Percentiles rank a stretch among this genome's conserved stretches.
Evolutionary conservation across 805 yeast species (phyloP).

Genomic region (Candida multigemmis): DNA sequence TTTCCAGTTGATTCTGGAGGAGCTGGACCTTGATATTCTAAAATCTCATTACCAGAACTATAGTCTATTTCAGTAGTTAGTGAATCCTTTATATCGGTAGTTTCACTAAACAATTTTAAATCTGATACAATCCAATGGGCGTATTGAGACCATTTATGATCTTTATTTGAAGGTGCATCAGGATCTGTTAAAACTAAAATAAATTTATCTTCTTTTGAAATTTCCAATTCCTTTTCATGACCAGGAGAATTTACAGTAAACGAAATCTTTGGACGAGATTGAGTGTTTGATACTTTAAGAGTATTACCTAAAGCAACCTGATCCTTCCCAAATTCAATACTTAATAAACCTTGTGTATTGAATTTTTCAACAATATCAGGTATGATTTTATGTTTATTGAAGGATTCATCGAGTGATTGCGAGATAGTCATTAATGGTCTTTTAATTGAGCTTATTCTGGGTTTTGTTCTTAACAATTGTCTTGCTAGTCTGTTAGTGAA

Average conservation of each 20-base stretch:
- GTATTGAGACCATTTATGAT: conserved; percentile 83
- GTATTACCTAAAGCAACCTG: conserved; percentile 79
- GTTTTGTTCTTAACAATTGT: too few relatives aligned
- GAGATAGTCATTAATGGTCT: conserved; percentile 47
- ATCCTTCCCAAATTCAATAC: conserved; percentile 50
- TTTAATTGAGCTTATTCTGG: too few relatives aligned
- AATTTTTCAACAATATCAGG: conserved; percentile 46
- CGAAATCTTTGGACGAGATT: conserved; percentile 54
- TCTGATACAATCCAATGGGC: conserved; percentile 65
- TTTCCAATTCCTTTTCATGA: conserved; percentile 32
- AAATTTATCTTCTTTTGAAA: conserved; percentile 43
- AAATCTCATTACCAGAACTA: conserved; percentile 30
- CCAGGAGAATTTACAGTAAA: conserved; percentile 48
- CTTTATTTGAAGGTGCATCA: conserved; percentile 81
- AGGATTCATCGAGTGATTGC: conserved; percentile 44
- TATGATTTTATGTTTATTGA: conserved; percentile 37
- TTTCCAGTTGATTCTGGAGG: conserved; percentile 85
- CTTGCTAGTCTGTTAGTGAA: too few relatives aligned
- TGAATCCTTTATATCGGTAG: conserved; percentile 10
- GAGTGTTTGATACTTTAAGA: conserved; percentile 56
- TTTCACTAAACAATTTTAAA: conserved; percentile 25
- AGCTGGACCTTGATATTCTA: conserved; percentile 72
- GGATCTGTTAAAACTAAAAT: conserved; percentile 84
- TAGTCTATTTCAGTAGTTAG: conserved; percentile 23
- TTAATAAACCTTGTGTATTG: conserved; percentile 45